Evolutionary conservation across 2,329 filamentous ascomycete species (phyloP), one percentile per base, ranked within the genome.

Genomic region (Pseudogymnoascus sp.): DNA sequence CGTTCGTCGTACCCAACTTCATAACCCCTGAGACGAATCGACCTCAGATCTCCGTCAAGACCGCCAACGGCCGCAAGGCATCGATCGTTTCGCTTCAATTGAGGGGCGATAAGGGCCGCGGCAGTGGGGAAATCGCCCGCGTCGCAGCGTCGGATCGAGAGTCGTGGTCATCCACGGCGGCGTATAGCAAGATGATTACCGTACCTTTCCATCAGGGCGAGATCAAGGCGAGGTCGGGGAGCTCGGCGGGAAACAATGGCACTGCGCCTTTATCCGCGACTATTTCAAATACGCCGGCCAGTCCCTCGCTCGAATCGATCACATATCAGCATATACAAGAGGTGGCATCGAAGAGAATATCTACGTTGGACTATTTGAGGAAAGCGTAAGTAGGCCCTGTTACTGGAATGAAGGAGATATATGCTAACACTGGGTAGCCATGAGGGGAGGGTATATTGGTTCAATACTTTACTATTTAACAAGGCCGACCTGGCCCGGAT

Each of bases 381-480:
- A 96, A 95, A 78, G 89, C 92, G 91, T 96, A 77, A 69, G 90
- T 82, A 36, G 5, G 8, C 45, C n/a, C 30, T 41, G 4, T 8
- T 22, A 2, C 12, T 35, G 19, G 23, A 39, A 38, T 49, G 39
- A 28, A 33, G 14, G 58, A 7, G 19, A 63, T 61, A 8, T 30
- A 14, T 55, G 58, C 59, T 58, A 64, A 62, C 41, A 38, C n/a
- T 14, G 5, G 61, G 60, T 72, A 96, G 91, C 28, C 92, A 99
- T 72, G 92, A 97, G 76, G 92, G 93, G 64, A 87, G 91, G 63
- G 87, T 96, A 42, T 97, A 96, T 79, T 97, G 94, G 92, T 97
- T 97, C 80, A 97, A 97, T 77, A 97, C 94, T 0, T 85, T 96
- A 64, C 89, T 96, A 71, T 96, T 96, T 76, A 90, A 92, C 67